These are phyloP conservation scores for Scytalidium lignicola DNA, from an alignment of 2,329 filamentous ascomycete genomes.

Conservation along the genomic window DNA sequence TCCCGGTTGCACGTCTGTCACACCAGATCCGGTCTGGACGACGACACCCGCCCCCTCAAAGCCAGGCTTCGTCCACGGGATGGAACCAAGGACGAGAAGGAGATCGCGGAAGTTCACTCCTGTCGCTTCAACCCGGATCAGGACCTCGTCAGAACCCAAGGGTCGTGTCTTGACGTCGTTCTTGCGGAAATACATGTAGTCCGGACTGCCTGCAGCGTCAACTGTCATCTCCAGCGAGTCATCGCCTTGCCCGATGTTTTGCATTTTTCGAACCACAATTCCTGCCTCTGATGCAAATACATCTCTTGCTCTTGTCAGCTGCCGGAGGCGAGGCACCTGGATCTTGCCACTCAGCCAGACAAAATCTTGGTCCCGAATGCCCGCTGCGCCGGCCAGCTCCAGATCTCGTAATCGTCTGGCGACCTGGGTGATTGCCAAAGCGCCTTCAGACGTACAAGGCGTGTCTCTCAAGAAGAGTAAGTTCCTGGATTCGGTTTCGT, in stretches of 20 bases:
- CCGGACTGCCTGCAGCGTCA: constrained; percentile 18
- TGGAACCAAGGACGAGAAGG: constrained; percentile 11
- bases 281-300: constrained; percentile 7
- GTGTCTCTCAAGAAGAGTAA: constrained; percentile 11
- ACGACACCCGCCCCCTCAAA: constrained; percentile 20
- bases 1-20: constrained; percentile 14
- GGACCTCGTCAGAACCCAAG: constrained; percentile 1
- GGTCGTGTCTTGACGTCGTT: too few relatives aligned
- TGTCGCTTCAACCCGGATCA: background rate
- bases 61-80: constrained; percentile 11
- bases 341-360: constrained; percentile 9
- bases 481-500: constrained; percentile 11
- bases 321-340: constrained; percentile 11
- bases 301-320: constrained; percentile 6
- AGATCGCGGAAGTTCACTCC: constrained; percentile 13
- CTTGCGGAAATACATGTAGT: constrained; percentile 20
- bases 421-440: constrained; percentile 8
- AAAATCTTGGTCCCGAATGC: constrained; percentile 10
- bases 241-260: constrained; percentile 17
- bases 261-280: constrained; percentile 13
- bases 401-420: constrained; percentile 8
- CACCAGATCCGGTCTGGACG: constrained; percentile 14
- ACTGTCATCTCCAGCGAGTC: constrained; percentile 21
- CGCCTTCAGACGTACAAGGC: constrained; percentile 4
- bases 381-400: constrained; percentile 4